Conservation (phyloP, 2,329 filamentous ascomycete species). For the Aspergillus quadrilineatus region DNA sequence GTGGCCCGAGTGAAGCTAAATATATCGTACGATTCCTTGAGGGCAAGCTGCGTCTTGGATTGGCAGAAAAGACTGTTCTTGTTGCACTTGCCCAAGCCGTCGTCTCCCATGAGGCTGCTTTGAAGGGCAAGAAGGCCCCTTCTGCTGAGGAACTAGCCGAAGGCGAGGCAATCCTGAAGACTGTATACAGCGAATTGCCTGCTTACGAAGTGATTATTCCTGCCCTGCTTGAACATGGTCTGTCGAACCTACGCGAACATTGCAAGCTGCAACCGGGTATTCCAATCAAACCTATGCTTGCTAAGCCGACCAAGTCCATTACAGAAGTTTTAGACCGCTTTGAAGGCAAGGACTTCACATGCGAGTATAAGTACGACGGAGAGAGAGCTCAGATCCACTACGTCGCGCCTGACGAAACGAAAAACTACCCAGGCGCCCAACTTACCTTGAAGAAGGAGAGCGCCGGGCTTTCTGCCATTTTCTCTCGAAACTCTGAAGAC, state of each 20-base stretch:
- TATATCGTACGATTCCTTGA: constrained; percentile 90
- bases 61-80: constrained; percentile 89
- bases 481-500: constrained; percentile 96
- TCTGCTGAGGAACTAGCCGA: constrained; percentile 75
- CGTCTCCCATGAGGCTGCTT: constrained; percentile 75
- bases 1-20: constrained; percentile 91
- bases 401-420: constrained; percentile 74
- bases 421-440: constrained; percentile 65
- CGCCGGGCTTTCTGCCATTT: constrained; percentile 82
- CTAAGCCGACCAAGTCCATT: constrained; percentile 96
- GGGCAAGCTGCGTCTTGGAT: constrained; percentile 84
- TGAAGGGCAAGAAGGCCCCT: constrained; percentile 65
- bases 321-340: constrained; percentile 97
- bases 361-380: constrained; percentile 98
- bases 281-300: constrained; percentile 96
- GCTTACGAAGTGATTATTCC: constrained; percentile 95
- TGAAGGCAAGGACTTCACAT: constrained; percentile 91
- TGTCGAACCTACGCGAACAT: constrained; percentile 75
- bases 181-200: constrained; percentile 89
- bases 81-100: constrained; percentile 87
- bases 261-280: constrained; percentile 93
- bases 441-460: constrained; percentile 64
- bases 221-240: constrained; percentile 80
- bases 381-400: constrained; percentile 99
- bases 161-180: constrained; percentile 82